These are phyloP conservation scores for Vigna mungo DNA, from an alignment of 306 rosid genomes.

Conservation along the genomic window DNA sequence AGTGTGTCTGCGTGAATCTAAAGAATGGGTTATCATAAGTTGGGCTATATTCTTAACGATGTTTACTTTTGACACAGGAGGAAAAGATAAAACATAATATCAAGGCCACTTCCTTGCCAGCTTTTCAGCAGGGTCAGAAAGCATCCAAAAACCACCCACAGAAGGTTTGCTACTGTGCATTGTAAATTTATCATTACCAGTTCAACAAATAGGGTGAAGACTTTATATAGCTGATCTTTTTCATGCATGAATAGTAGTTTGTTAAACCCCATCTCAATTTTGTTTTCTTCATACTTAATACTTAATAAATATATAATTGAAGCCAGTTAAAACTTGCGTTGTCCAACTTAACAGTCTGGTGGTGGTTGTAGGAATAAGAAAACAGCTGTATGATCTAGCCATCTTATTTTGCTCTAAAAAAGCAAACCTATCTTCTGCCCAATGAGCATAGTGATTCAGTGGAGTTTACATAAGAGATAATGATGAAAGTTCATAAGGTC, in stretches of 20 bases:
- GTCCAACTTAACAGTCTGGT: background rate
- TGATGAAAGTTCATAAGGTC: slow-evolving; percentile 34
- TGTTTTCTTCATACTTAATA: background rate
- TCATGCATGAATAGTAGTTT: background rate
- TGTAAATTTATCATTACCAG: background rate
- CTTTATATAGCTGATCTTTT: background rate
- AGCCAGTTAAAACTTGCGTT: slow-evolving; percentile 25
- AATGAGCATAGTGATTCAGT: slow-evolving; percentile 29
- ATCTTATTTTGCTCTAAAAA: slow-evolving; percentile 20
- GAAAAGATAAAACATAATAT: slow-evolving; percentile 52
- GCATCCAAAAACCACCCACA: slow-evolving; percentile 47
- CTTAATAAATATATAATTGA: slow-evolving; percentile 17
- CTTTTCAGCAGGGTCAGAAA: slow-evolving; percentile 50
- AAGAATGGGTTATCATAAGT: background rate
- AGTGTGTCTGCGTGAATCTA: background rate
- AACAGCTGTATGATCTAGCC: slow-evolving; percentile 12
- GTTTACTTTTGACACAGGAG: slow-evolving; percentile 50
- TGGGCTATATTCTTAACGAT: slow-evolving; percentile 13
- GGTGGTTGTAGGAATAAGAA: slow-evolving; percentile 18
- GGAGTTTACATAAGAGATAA: slow-evolving; percentile 25
- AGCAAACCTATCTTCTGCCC: slow-evolving; percentile 8
- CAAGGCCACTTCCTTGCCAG: slow-evolving; percentile 59
- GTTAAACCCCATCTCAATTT: background rate
- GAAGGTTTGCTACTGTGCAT: slow-evolving; percentile 53
- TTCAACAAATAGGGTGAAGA: slow-evolving; percentile 3